Base-by-base conservation (phyloP, 768 basidiomycete species). In the Megacollybia marginata region DNA sequence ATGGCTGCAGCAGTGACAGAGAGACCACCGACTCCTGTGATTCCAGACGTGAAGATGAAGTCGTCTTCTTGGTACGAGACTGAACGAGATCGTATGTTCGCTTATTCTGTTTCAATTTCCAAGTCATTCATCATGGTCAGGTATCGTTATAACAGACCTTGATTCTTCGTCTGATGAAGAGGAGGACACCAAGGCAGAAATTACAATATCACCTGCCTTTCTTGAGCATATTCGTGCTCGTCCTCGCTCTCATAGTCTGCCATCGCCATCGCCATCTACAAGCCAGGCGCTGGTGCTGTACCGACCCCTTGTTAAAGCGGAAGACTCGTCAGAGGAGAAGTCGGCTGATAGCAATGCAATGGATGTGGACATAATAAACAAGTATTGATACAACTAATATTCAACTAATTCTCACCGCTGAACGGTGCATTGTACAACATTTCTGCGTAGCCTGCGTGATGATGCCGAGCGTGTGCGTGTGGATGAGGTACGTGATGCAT, bases 401-500 rank as follows among this genome's bases (percentile, higher is more conserved):
- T 15, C 8, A 8, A 40, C 38, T 40, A 18, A 18, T 40, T 13
- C 38, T 18, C 18, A 8, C 38, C 15, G 38, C 38, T 15, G 23
- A 40, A 40, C 13, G 38, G 38, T 5, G 38, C 18, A 18, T 18
- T 40, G 38, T 40, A 18, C 15, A 15, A 8, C 15, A 40, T 68
- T 57, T 69, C 71, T 38, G 82, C 54, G 52, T 74, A 71, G 3
- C 23, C 23, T 28, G 77, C 73, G 57, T 83, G 82, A 54, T 83
- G 86, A 54, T 85, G 83, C 33, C 84, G 76, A 0, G 85, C 81
- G 56, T 88, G 85, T 0, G 85, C 83, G 51, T 88, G 86, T 2
- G 86, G 84, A 54, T 88, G 86, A 1, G 86, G 83, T 42, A 88
- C 83, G 54, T 88, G 87, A 57, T 88, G 86, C 83, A 89, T 85